phyloP scores from a whole-genome alignment of 1,284 basidiomycete genomes.

The Peniophora sp. region DNA sequence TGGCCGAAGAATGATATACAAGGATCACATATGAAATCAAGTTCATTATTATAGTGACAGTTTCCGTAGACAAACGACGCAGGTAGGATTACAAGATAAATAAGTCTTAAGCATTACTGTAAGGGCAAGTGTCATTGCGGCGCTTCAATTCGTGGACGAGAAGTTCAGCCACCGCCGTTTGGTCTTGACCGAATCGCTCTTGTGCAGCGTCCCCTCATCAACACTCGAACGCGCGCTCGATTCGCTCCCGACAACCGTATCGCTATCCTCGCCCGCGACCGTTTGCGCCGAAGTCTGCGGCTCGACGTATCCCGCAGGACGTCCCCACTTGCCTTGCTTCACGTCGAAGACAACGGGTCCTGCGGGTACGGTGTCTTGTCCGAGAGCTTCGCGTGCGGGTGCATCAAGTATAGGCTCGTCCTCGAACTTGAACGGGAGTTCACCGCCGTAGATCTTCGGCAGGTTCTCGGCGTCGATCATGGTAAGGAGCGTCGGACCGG shows the following conservation, averaged over 20 bases:
- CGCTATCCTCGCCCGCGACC: too few species aligned
- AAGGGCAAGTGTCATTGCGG: too few species aligned
- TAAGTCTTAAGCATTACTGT: too few species aligned
- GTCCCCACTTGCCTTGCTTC: not conserved
- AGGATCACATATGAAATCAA: too few species aligned
- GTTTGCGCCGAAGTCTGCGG: not conserved
- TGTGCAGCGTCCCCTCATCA: too few species aligned
- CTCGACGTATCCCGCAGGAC: not conserved
- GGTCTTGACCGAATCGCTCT: not conserved
- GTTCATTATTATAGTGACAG: too few species aligned
- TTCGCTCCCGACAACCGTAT: too few species aligned
- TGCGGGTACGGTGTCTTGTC: constrained; percentile 31
- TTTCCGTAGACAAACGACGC: too few species aligned
- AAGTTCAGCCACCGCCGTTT: not conserved
- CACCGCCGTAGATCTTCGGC: constrained; percentile 61
- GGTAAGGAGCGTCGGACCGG: constrained; percentile 38
- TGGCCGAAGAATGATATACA: too few species aligned
- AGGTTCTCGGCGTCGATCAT: constrained; percentile 51
- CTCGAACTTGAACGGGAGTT: constrained; percentile 57
- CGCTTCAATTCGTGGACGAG: not conserved
- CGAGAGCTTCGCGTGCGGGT: constrained; percentile 30
- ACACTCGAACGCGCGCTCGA: too few species aligned
- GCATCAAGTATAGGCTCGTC: constrained; percentile 55
- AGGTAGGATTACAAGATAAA: too few species aligned
- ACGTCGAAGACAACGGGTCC: constrained; percentile 42